Evolutionary conservation across 768 basidiomycete species (phyloP), one percentile per base, ranked within the genome.

Genomic region (Rhodocollybia butyracea): DNA sequence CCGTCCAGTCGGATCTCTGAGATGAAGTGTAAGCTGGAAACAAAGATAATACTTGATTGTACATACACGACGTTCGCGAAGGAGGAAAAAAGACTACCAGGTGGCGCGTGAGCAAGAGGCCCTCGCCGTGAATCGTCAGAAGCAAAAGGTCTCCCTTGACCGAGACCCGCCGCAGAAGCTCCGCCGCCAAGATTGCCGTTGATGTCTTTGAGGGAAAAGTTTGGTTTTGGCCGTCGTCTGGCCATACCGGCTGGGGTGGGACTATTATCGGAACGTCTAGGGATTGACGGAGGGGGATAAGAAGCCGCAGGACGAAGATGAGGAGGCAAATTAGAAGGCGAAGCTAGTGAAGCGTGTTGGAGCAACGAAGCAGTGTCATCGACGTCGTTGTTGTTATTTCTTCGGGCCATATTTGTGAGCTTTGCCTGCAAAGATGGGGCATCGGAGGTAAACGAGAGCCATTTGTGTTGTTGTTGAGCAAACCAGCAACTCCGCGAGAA

Each of bases 61-160:
- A 81, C 91, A 45, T 77, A 95, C 91, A 97, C 92, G 64, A 97
- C 95, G 73, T 88, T 92, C 58, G 85, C 84, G 70, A 98, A 97
- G 67, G 94, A 96, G 30, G 89, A 78, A 73, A 98, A 98, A 22
- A 93, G 93, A 32, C 53, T 54, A 29, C 53, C 53, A 31, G 43
- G 43, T 22, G 53, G 53, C 31, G 53, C 53, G 46, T 46, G 89
- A 89, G 59, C 76, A 81, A 60, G 83, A 79, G 45, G 78, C 77
- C 43, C 69, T 60, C 31, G 74, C 64, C 7, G 64, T 57, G 75
- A 68, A 31, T 70, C 68, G 57, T 70, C 43, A 66, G 73, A 74
- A 51, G 76, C 73, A 36, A 81, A 63, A 17, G 85, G 85, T 54
- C 84, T 79, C 38, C 88, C 86, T 46, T 81, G 79, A 31, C 89